Base-by-base conservation (phyloP, 495 filamentous ascomycete genomes). In the Annulohypoxylon bovei region DNA sequence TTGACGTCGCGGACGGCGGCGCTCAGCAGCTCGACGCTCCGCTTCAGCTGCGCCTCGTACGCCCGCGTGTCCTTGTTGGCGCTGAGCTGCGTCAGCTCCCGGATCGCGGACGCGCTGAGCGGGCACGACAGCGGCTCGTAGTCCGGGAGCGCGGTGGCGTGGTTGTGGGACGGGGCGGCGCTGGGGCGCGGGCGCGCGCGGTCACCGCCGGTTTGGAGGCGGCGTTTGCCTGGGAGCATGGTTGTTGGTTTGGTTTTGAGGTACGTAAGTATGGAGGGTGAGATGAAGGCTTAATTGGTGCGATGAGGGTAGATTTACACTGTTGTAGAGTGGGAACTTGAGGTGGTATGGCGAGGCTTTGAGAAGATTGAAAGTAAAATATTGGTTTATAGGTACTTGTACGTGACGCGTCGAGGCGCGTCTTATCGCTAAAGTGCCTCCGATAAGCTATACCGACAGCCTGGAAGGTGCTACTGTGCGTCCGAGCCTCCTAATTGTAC, bases 121-220 rank as follows among this genome's bases (percentile, higher is more conserved):
- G 89, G 83, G 32, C 80, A 84, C 16, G 81, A 70, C 11, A 85
- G 88, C 1, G 85, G 73, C 68, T 92, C 82, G 76, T 93, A 92
- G 6, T 80, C 72, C 3, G 89, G 90, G 7, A 90, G 77, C 0
- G 80, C 73, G 11, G 78, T 73, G 27, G 75, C 63, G 77, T 73
- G 32, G 76, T 61, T 60, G 20, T 62, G 37, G 11, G 68, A 27
- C 5, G 75, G 65, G 32, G 67, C 42, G 32, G 22, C 37, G 32
- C 64, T 69, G 8, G 28, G 44, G 22, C 63, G 68, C 40, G 57
- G 54, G 6, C 58, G 72, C 23, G 53, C 62, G 37, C 68, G 71
- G 16, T 67, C 27, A 22, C 37, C 27, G 11, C 23, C 59, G 46
- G 52, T 49, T 50, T 67, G 69, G 20, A 67, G 64, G 11, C 69